These are phyloP conservation scores for Kokia cookei DNA, from an alignment of 441 rosid species.

Conservation along the genomic window DNA sequence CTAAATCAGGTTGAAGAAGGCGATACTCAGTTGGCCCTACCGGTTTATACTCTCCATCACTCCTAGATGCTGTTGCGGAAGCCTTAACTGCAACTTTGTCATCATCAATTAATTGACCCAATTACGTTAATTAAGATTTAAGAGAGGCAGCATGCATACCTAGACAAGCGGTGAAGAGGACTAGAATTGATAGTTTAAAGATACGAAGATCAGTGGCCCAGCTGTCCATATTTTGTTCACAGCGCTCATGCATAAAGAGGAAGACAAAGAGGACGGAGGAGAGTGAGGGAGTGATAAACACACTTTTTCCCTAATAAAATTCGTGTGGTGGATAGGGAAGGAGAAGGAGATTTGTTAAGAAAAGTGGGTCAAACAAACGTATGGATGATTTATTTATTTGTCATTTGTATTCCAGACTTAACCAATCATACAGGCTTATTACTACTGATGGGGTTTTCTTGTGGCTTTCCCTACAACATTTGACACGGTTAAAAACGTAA, in stretches of 20 bases:
- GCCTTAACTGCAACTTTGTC: constrained; percentile 6
- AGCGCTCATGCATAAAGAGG: background rate
- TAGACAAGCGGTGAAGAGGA: constrained; percentile 5
- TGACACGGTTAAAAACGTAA: no score
- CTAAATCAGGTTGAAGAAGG: background rate
- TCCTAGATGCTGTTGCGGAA: background rate
- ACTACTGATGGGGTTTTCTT: background rate
- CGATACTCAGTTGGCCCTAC: constrained; percentile 14
- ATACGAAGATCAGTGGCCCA: background rate
- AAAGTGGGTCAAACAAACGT: constrained; percentile 2
- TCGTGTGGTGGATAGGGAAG: constrained; percentile 15
- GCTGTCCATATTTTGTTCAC: background rate
- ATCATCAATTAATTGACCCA: background rate
- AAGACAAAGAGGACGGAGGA: background rate
- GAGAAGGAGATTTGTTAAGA: background rate
- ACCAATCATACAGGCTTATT: background rate
- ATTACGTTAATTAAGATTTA: background rate
- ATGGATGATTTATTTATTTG: background rate
- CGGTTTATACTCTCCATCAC: background rate
- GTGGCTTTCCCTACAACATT: no score
- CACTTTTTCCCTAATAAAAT: background rate
- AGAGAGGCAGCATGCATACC: constrained; percentile 9
- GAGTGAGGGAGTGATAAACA: background rate
- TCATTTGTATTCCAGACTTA: background rate
- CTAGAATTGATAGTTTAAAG: background rate